These are phyloP conservation scores for Cicer chorassanicum DNA, from an alignment of 306 rosid genomes.

Conservation along the genomic window DNA sequence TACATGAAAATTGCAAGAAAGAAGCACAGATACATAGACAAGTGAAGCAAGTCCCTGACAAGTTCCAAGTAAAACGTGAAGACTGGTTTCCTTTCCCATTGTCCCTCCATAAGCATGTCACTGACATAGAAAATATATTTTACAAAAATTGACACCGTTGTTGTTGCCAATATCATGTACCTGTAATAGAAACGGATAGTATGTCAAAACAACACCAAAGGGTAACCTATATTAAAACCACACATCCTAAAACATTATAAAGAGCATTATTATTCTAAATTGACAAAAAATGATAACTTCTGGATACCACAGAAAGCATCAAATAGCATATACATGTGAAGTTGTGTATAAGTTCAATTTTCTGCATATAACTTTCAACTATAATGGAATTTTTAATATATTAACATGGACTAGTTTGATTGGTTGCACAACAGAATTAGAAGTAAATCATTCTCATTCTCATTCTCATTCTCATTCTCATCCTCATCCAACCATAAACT, in stretches of 20 bases:
- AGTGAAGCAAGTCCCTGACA: conserved; percentile 92
- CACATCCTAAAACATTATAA: neutral
- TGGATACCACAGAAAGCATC: conserved; percentile 25
- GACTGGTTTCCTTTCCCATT: conserved; percentile 97
- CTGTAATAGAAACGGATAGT: conserved; percentile 52
- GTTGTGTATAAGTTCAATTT: neutral
- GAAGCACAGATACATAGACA: conserved; percentile 96
- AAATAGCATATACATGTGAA: conserved; percentile 3
- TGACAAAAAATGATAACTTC: neutral
- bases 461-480: too few species aligned
- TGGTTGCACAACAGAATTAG: neutral
- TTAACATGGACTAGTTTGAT: conserved; percentile 23
- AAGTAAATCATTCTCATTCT: neutral
- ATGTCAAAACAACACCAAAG: conserved; percentile 16
- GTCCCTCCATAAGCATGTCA: conserved; percentile 98
- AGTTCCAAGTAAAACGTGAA: conserved; percentile 97
- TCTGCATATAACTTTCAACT: conserved; percentile 10
- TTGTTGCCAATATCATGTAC: conserved; percentile 93
- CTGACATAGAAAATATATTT: conserved; percentile 90
- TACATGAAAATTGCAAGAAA: conserved; percentile 91
- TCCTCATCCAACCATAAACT: neutral
- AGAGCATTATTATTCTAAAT: neutral
- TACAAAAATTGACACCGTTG: conserved; percentile 81
- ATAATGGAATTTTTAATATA: conserved; percentile 15
- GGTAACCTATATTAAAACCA: conserved; percentile 27